Evolutionary conservation across 2,329 filamentous ascomycete genomes (phyloP).

Genomic region (Zasmidium angulare): DNA sequence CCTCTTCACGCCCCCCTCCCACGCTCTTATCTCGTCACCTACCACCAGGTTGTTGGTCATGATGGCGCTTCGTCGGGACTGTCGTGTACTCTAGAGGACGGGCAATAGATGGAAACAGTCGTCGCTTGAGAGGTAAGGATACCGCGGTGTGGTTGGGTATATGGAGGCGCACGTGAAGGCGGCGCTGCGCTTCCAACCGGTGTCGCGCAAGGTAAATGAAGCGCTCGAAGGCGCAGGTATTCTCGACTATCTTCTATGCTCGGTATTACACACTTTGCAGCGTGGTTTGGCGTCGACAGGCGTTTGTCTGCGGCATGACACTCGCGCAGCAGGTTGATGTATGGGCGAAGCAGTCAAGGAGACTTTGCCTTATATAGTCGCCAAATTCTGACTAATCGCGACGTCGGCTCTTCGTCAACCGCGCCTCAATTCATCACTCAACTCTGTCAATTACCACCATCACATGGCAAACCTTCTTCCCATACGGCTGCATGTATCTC

Average conservation of each 20-base stretch:
- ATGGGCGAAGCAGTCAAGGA: background rate
- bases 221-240: conserved; percentile 1
- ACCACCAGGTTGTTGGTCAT: conserved; percentile 33
- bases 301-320: background rate
- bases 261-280: conserved; percentile 1
- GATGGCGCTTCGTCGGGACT: background rate
- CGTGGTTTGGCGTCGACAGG: conserved; percentile 6
- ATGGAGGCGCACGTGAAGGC: conserved; percentile 4
- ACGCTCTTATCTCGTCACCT: conserved; percentile 10
- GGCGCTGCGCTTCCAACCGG: conserved; percentile 1
- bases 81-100: background rate
- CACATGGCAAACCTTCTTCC: no score
- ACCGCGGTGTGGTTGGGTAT: background rate
- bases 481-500: no score
- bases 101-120: background rate
- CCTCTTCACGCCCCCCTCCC: background rate
- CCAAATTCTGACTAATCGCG: background rate
- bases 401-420: background rate
- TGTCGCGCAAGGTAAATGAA: conserved; percentile 8
- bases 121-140: background rate
- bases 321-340: background rate
- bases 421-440: no score
- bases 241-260: conserved; percentile 8
- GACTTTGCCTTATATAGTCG: background rate
- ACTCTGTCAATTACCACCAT: no score